A percentile compares a stretch with the other conserved stretches of the same genome.
Conservation (phyloP, 2,329 filamentous ascomycete genomes). For the Teratosphaeria viscida region DNA sequence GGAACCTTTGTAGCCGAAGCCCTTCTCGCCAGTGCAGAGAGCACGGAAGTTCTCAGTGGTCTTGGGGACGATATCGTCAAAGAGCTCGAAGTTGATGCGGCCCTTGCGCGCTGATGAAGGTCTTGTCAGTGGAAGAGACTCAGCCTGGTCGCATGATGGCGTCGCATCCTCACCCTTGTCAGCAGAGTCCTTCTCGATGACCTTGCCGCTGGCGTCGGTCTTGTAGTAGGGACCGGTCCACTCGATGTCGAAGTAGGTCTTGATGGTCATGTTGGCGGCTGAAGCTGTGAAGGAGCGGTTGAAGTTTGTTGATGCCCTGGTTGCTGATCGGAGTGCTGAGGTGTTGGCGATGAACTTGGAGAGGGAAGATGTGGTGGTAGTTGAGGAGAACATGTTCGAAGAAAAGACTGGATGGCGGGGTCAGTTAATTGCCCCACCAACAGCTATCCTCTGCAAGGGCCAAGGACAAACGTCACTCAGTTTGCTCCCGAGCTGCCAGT, state of each 20-base stretch:
- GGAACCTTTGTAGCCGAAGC: conserved; percentile 68
- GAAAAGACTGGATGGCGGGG: conserved; percentile 2
- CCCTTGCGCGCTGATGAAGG: conserved; percentile 52
- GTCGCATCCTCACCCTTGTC: conserved; percentile 48
- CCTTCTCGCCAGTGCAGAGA: conserved; percentile 93
- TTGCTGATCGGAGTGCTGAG: conserved; percentile 15
- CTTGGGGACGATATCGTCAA: conserved; percentile 75
- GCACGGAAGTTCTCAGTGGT: conserved; percentile 95
- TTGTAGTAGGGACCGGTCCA: conserved; percentile 58
- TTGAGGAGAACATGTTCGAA: conserved; percentile 11
- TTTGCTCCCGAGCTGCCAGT: background rate
- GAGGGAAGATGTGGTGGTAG: conserved; percentile 8
- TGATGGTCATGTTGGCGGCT: conserved; percentile 63
- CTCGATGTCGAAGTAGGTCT: conserved; percentile 46
- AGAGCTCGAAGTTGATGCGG: conserved; percentile 84
- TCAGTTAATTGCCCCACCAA: conserved; percentile 1
- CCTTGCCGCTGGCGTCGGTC: conserved; percentile 46
- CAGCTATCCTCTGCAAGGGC: background rate
- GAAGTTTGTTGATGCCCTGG: conserved; percentile 30
- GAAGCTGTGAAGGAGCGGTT: conserved; percentile 50
- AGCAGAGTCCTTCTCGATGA: conserved; percentile 28
- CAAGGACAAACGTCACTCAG: background rate
- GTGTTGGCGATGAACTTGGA: background rate
- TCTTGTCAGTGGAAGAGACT: background rate
- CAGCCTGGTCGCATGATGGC: conserved; percentile 5